Evolutionary conservation across 169 alveolate species (phyloP), one percentile per base, ranked within the genome.

Genomic region (Perkinsus marinus): DNA sequence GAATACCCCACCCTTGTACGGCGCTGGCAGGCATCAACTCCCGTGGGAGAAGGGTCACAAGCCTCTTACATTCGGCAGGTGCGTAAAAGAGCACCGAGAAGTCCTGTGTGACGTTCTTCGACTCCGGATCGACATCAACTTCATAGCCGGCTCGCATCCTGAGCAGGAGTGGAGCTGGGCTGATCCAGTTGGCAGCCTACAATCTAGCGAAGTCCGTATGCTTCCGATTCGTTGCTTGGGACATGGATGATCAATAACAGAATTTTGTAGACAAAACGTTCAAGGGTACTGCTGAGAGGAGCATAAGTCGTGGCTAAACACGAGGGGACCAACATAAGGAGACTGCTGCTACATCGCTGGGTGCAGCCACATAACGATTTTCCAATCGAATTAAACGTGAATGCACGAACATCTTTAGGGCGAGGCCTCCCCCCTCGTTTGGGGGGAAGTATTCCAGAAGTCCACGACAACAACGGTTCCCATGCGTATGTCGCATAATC

Each of bases 1-100:
- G n/a, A 34, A 95, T 95, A 68, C 95, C 9, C 98, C 98, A 47
- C 95, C 97, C 94, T 96, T 98, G 93, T 96, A 96, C 16, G 95
- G 92, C 26, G 98, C 98, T 96, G 96, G 0, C 30, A 57, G 38
- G n/a, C 43, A 9, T 7, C 19, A 30, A n/a, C 34, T 17, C 5
- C 68, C 2, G 38, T 38, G 26, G 5, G 39, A 9, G 39, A 30
- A 39, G 90, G 90, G 30, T 7, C 39, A 36, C 39, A 0, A 39
- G 6, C n/a, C 17, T 39, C 93, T 30, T 68, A 91, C 94, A 91
- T 39, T 69, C 93, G 41, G 91, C 93, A 19, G 95, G 95, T 17
- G 94, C 95, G 68, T 92, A 93, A 68, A 94, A 94, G 92, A 90
- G 89, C 5, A 94, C 95, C 36, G 68, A 68, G 92, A 94, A 94